Conservation (phyloP, 148 eudicot genomes). For the Bassia scoparia region DNA sequence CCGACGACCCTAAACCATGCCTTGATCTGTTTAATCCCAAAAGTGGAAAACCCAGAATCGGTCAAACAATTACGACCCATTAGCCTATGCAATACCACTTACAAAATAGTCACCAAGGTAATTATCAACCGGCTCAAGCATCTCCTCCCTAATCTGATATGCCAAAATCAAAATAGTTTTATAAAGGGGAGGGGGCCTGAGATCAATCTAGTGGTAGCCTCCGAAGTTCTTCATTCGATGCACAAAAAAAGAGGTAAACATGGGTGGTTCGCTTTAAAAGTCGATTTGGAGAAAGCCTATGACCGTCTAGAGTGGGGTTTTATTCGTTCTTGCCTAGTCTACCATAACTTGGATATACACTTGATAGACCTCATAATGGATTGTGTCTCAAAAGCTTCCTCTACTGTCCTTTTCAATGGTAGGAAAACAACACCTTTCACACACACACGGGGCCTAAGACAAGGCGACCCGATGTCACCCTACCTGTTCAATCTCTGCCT, state of each 20-base stretch:
- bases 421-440: background rate
- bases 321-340: background rate
- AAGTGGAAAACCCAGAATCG: background rate
- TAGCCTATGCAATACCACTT: background rate
- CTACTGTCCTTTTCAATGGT: background rate
- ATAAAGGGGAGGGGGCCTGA: background rate
- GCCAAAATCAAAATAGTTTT: background rate
- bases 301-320: background rate
- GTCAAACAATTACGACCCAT: background rate
- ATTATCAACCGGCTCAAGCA: background rate
- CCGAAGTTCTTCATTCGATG: background rate
- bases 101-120: background rate
- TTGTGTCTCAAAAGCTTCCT: background rate
- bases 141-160: background rate
- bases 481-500: conserved; percentile 3
- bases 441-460: background rate
- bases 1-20: background rate
- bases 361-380: background rate
- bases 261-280: conserved; percentile 5
- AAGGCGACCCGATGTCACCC: conserved; percentile 10
- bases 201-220: background rate
- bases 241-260: background rate
- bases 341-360: background rate
- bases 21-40: background rate
- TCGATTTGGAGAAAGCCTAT: conserved; percentile 1